phyloP scores from a whole-genome alignment of 2,329 filamentous ascomycete species.

The Didymella pinodella region DNA sequence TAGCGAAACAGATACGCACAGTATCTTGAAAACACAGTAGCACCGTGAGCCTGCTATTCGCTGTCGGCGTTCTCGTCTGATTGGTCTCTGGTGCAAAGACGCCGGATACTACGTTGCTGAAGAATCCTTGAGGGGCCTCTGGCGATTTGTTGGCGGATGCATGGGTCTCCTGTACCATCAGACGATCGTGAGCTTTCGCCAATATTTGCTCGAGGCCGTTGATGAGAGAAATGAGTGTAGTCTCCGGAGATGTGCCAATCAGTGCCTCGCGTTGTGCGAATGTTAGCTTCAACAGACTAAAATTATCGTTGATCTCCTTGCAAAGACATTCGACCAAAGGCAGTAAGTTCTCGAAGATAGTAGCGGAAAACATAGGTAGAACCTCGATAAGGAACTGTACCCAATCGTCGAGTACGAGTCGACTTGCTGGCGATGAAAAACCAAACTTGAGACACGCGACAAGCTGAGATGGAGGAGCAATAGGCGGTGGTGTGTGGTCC shows the following conservation, averaged over 20 bases:
- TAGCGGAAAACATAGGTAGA: constrained; percentile 81
- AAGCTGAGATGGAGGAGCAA: constrained; percentile 71
- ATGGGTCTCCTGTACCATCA: constrained; percentile 78
- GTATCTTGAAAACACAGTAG: constrained; percentile 97
- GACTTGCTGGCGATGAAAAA: constrained; percentile 76
- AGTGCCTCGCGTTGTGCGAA: constrained; percentile 58
- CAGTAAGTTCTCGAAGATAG: constrained; percentile 88
- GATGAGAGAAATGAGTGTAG: constrained; percentile 82
- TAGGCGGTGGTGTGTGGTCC: constrained; percentile 44
- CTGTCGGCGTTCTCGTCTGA: constrained; percentile 81
- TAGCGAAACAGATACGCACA: constrained; percentile 87
- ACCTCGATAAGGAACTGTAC: constrained; percentile 83
- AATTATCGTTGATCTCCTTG: constrained; percentile 75
- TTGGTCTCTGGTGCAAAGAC: constrained; percentile 82
- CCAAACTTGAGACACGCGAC: constrained; percentile 85
- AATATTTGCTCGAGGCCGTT: constrained; percentile 92
- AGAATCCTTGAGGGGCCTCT: constrained; percentile 85
- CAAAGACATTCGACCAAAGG: constrained; percentile 92
- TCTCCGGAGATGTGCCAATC: constrained; percentile 63
- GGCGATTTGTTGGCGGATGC: constrained; percentile 75
- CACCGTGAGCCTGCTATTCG: constrained; percentile 92
- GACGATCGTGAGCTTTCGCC: constrained; percentile 82
- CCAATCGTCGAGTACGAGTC: constrained; percentile 88
- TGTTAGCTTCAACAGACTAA: constrained; percentile 71
- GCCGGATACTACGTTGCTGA: constrained; percentile 92